A percentile compares a stretch with the other conserved stretches of the same genome.
These are phyloP conservation scores for Abrus pulchellus DNA, from an alignment of 306 rosid species.

Conservation along the genomic window DNA sequence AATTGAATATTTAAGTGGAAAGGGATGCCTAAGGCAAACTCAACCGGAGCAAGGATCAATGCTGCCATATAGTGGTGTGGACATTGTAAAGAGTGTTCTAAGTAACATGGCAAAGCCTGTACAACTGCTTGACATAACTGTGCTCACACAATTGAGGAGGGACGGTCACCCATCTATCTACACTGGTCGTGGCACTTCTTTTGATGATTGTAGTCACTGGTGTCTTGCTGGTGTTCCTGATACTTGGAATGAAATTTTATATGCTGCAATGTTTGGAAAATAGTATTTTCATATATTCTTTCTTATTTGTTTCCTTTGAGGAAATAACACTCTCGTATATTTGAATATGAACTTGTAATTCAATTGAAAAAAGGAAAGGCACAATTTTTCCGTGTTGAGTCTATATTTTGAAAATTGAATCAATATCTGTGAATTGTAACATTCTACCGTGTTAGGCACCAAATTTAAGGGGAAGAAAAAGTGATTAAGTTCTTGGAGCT, in stretches of 20 bases:
- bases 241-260: conserved; percentile 75
- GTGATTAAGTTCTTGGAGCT: too few relatives aligned
- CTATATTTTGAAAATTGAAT: too few relatives aligned
- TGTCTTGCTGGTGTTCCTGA: conserved; percentile 83
- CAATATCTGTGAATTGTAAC: too few relatives aligned
- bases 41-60: conserved; percentile 53
- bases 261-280: conserved; percentile 55
- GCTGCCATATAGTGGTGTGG: conserved; percentile 55
- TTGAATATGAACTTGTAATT: background rate
- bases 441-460: too few relatives aligned
- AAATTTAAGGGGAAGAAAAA: too few relatives aligned
- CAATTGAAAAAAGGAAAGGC: background rate
- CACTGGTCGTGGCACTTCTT: conserved; percentile 49
- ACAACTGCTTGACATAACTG: conserved; percentile 66
- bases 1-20: conserved; percentile 36
- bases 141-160: conserved; percentile 71
- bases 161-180: conserved; percentile 84
- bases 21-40: conserved; percentile 54
- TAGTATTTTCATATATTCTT: background rate
- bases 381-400: too few relatives aligned
- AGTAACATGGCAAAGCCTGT: conserved; percentile 49
- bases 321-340: background rate
- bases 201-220: conserved; percentile 78
- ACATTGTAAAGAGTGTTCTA: conserved; percentile 58
- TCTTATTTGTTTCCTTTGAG: background rate